A percentile compares a stretch with the other conserved stretches of the same genome.
phyloP scores from a whole-genome alignment of 192 early-diverging fungal species.

The Piromyces sp. region DNA sequence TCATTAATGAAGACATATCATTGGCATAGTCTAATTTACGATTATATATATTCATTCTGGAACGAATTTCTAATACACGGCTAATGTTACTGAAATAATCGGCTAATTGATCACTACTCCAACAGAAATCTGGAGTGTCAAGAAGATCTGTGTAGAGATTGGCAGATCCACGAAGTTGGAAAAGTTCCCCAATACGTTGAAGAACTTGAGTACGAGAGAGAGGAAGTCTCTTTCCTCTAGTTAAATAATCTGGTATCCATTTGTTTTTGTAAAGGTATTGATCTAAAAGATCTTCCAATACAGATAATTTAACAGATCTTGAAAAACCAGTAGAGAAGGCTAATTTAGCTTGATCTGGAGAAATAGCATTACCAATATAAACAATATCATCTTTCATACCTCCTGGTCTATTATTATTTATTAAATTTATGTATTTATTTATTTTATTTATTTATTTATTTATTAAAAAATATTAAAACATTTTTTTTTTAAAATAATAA shows the following conservation, averaged over 20 bases:
- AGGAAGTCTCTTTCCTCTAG: conserved; percentile 21
- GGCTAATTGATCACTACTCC: conserved; percentile 28
- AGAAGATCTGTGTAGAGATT: conserved; percentile 40
- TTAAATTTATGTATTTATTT: too few relatives aligned
- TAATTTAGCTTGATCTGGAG: conserved; percentile 21
- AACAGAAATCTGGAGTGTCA: conserved; percentile 43
- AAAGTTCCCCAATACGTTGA: conserved; percentile 27
- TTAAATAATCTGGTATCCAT: conserved; percentile 23
- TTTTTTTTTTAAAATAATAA: too few relatives aligned
- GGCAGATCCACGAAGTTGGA: conserved; percentile 23
- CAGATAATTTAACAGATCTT: conserved; percentile 29
- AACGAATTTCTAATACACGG: conserved; percentile 31
- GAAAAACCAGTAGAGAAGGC: conserved; percentile 40
- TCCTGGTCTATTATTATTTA: conserved; percentile 4
- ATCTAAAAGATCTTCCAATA: conserved; percentile 32
- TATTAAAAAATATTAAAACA: too few relatives aligned
- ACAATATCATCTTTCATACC: conserved; percentile 26
- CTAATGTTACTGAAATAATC: conserved; percentile 21
- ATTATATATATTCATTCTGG: conserved; percentile 35
- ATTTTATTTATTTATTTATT: too few relatives aligned
- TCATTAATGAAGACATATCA: conserved; percentile 30
- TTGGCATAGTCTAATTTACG: conserved; percentile 53
- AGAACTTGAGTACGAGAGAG: conserved; percentile 22
- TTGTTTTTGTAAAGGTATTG: conserved; percentile 20
- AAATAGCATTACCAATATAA: conserved; percentile 22